phyloP scores from a whole-genome alignment of 306 rosid genomes.

The Carpinus viminea region DNA sequence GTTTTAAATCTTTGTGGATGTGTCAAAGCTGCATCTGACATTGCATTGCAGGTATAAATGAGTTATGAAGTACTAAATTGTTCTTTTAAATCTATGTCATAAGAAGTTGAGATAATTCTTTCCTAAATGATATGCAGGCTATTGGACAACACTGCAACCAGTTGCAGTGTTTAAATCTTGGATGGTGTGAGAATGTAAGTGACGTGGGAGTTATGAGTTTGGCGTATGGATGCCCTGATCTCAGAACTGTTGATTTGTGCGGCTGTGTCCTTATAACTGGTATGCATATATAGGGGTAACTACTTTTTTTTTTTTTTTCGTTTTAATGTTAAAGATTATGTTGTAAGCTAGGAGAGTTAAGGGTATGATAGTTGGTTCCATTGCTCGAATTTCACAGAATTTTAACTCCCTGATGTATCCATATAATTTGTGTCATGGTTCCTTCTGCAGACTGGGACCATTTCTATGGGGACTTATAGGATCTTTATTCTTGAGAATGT shows the following conservation, averaged over 20 bases:
- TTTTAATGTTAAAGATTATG: neutral
- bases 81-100: neutral
- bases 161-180: conserved; percentile 79
- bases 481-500: neutral
- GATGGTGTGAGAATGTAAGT: conserved; percentile 86
- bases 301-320: neutral
- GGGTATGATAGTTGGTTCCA: neutral
- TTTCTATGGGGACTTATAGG: neutral
- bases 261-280: conserved; percentile 90
- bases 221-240: conserved; percentile 92
- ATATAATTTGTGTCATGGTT: neutral
- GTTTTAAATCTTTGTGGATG: conserved; percentile 90
- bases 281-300: conserved; percentile 21
- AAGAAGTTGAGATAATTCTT: conserved; percentile 10
- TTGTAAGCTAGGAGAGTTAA: neutral
- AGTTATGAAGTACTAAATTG: neutral
- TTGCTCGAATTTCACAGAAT: neutral
- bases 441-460: neutral
- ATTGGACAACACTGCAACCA: conserved; percentile 75
- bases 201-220: conserved; percentile 87
- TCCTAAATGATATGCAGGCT: conserved; percentile 52
- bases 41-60: conserved; percentile 70
- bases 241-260: conserved; percentile 74
- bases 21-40: conserved; percentile 70
- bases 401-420: neutral